Percentiles rank a stretch among this genome's conserved stretches.
phyloP scores from a whole-genome alignment of 257 asterid genomes.

The Voacanga thouarsii region DNA sequence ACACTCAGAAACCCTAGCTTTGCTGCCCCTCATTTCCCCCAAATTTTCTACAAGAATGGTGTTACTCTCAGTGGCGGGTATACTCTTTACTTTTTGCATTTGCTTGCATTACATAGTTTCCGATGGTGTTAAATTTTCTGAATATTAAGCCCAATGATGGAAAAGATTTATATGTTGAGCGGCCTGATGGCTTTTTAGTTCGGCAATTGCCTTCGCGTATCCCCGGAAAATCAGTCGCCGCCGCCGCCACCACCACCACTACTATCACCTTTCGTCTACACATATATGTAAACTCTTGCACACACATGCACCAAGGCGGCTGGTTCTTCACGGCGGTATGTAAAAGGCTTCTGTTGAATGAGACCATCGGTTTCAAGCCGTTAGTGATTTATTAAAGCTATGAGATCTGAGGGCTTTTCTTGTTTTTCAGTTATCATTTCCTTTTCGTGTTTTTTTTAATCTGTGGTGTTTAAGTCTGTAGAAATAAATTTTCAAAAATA shows the following conservation, averaged over 20 bases:
- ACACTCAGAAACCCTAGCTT: background rate
- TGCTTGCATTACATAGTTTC: background rate
- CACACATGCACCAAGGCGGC: conserved; percentile 19
- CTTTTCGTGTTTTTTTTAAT: background rate
- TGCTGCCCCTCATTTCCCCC: background rate
- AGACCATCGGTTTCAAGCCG: conserved; percentile 27
- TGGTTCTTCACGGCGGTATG: conserved; percentile 38
- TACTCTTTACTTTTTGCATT: background rate
- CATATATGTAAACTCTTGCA: background rate
- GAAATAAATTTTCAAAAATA: background rate
- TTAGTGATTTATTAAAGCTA: conserved; percentile 60
- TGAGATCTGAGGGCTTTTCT: conserved; percentile 82
- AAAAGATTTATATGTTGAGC: conserved; percentile 25
- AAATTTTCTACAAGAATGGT: background rate
- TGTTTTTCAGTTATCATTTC: background rate
- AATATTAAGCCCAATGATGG: conserved; percentile 29
- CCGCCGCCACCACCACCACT: conserved; percentile 8
- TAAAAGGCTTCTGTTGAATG: conserved; percentile 42
- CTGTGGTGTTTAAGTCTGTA: background rate
- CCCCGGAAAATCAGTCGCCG: conserved; percentile 36
- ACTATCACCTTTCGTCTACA: no score
- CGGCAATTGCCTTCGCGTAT: conserved; percentile 38
- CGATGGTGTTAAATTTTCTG: background rate
- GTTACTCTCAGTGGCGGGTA: background rate
- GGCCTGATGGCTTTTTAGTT: conserved; percentile 41